These are phyloP conservation scores for Clitopilus hobsonii DNA, from an alignment of 768 basidiomycete species.

Conservation along the genomic window DNA sequence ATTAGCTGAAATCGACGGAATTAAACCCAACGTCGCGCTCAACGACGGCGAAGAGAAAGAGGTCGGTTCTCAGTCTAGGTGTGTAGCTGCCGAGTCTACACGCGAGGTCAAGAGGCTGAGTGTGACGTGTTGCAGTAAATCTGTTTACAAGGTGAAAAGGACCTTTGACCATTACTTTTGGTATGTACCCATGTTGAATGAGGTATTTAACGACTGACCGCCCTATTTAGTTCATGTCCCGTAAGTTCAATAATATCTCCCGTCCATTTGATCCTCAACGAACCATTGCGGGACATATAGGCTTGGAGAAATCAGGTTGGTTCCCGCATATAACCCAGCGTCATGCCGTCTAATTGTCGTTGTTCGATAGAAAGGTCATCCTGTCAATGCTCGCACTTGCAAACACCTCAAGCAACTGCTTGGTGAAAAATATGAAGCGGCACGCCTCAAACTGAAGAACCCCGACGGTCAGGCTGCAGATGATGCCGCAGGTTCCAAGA, in stretches of 20 bases:
- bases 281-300: conserved; percentile 4
- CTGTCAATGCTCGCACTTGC: conserved; percentile 44
- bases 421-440: conserved; percentile 43
- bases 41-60: conserved; percentile 45
- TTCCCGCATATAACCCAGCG: not conserved
- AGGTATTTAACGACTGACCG: conserved; percentile 1
- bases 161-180: conserved; percentile 43
- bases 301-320: conserved; percentile 29
- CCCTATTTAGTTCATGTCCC: conserved; percentile 23
- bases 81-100: not conserved
- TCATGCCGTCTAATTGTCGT: not conserved
- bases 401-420: conserved; percentile 41
- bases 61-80: conserved; percentile 32
- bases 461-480: conserved; percentile 22
- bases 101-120: not conserved
- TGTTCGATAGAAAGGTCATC: conserved; percentile 20
- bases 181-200: conserved; percentile 9
- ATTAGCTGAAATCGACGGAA: conserved; percentile 45
- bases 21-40: conserved; percentile 43
- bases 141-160: conserved; percentile 37
- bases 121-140: conserved; percentile 20
- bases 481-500: not conserved
- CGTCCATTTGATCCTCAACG: not conserved
- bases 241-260: conserved; percentile 17
- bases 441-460: conserved; percentile 38